Base-by-base conservation (phyloP, 2,329 filamentous ascomycete species). In the Pseudonectria buxi region DNA sequence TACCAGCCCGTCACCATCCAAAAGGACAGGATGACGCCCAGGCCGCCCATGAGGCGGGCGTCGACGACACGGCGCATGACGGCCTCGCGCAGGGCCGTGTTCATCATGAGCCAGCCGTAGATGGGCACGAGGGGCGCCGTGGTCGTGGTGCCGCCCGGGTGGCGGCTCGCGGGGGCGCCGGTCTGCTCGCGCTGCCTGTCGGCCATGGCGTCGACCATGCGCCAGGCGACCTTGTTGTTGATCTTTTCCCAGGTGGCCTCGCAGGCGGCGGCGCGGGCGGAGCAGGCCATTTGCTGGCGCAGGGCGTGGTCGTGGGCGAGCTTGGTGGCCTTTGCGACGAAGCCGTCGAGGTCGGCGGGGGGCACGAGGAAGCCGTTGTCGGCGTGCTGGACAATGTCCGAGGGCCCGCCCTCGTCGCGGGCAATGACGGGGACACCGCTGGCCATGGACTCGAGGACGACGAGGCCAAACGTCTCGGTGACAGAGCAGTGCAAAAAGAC, bases 401-500 rank as follows among this genome's bases (percentile, higher is more conserved):
- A 80, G 1, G 81, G 81, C 0, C 81, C 81, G 9, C 81, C 81
- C 51, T 81, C 76, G 47, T 84, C 78, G 30, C 81, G 69, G 3
- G 81, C 81, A 34, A 85, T 67, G 15, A 85, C 80, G 0, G 80
- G 79, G 3, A 86, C 68, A 3, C 79, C 78, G 43, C 78, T 82
- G 0, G 80, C 79, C 79, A 85, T 83, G 3, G 76, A 75, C 56
- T 84, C 81, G 2, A 84, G 63, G 2, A 84, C 80, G 0, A 85
- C 80, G 9, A 85, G 63, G 1, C 81, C 81, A 55, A 85, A 84
- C 0, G 81, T 85, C 57, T 85, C 81, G 1, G 80, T 84, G 38
- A 84, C 65, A 14, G 77, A 84, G 58, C 78, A 83, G 59, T 85
- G 80, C 11, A 85, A 58, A 51, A 85, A 84, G n/a, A 85, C 46